Evolutionary conservation across 108 stramenopile genomes (phyloP).

Genomic region (Fragilaria crotonensis): DNA sequence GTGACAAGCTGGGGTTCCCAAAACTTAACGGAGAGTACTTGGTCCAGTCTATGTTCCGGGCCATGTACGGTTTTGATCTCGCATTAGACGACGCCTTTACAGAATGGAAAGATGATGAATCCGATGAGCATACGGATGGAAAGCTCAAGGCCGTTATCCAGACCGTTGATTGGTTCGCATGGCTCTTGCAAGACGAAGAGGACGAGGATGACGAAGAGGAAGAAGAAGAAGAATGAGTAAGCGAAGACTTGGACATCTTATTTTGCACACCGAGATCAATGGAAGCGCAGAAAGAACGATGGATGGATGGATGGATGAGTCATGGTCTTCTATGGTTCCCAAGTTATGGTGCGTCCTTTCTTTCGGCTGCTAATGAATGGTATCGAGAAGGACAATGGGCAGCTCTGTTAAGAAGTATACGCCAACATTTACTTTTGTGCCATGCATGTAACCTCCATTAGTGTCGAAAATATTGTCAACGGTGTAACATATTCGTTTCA

Average conservation of each 20-base stretch:
- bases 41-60: slow-evolving; percentile 76
- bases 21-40: slow-evolving; percentile 75
- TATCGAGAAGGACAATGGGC: no score
- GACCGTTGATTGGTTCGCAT: slow-evolving; percentile 81
- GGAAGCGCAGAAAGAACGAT: no score
- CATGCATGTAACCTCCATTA: no score
- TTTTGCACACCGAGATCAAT: no score
- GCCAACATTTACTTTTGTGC: no score
- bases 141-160: slow-evolving; percentile 75
- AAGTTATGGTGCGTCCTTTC: no score
- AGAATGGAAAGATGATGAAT: slow-evolving; percentile 84
- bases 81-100: slow-evolving; percentile 68
- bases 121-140: slow-evolving; percentile 46
- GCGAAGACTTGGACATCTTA: not conserved
- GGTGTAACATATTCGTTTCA: no score
- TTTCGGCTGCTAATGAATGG: no score
- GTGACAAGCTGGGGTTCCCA: slow-evolving; percentile 73
- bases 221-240: slow-evolving; percentile 41
- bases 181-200: slow-evolving; percentile 82
- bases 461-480: no score
- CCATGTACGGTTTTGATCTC: slow-evolving; percentile 85
- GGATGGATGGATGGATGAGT: no score
- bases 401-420: no score
- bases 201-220: slow-evolving; percentile 70
- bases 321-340: no score